Evolutionary conservation across 2,329 filamentous ascomycete species (phyloP).

Genomic region (Elsinoe necatrix): DNA sequence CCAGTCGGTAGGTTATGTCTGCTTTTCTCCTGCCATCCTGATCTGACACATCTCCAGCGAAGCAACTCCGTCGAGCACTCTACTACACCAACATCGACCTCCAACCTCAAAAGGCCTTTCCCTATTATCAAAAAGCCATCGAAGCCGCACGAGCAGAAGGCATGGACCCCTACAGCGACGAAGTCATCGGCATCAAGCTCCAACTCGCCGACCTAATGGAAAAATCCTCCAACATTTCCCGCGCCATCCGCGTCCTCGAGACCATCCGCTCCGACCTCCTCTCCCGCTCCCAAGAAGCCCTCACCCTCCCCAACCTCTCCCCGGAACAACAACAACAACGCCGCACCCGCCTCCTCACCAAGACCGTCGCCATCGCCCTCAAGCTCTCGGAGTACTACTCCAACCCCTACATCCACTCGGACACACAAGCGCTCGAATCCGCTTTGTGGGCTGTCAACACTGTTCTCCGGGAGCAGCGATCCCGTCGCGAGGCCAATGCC

Average conservation of each 20-base stretch:
- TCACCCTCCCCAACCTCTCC: conserved; percentile 46
- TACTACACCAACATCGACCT: conserved; percentile 75
- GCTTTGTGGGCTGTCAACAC: conserved; percentile 78
- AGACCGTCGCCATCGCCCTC: conserved; percentile 65
- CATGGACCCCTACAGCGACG: conserved; percentile 83
- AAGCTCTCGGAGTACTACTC: conserved; percentile 81
- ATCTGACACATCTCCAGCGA: conserved; percentile 45
- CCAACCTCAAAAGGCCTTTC: conserved; percentile 67
- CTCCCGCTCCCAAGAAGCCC: conserved; percentile 24
- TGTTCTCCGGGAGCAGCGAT: conserved; percentile 62
- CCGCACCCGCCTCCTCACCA: conserved; percentile 57
- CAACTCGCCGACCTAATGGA: conserved; percentile 74
- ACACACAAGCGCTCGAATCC: conserved; percentile 63
- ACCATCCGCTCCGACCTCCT: conserved; percentile 62
- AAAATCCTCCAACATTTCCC: conserved; percentile 59
- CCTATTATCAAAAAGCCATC: conserved; percentile 75
- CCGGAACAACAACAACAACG: conserved; percentile 36
- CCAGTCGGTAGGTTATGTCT: conserved; percentile 27
- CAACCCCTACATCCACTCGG: conserved; percentile 64
- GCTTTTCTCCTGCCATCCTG: background rate
- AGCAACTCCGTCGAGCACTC: conserved; percentile 71
- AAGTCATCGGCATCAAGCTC: conserved; percentile 82
- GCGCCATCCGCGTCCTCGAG: conserved; percentile 69
- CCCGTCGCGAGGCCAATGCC: conserved; percentile 56
- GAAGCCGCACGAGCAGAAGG: conserved; percentile 61